Evolutionary conservation across 345 rosid species (phyloP), one percentile per base, ranked within the genome.

Genomic region (Geranium rotundifolium): DNA sequence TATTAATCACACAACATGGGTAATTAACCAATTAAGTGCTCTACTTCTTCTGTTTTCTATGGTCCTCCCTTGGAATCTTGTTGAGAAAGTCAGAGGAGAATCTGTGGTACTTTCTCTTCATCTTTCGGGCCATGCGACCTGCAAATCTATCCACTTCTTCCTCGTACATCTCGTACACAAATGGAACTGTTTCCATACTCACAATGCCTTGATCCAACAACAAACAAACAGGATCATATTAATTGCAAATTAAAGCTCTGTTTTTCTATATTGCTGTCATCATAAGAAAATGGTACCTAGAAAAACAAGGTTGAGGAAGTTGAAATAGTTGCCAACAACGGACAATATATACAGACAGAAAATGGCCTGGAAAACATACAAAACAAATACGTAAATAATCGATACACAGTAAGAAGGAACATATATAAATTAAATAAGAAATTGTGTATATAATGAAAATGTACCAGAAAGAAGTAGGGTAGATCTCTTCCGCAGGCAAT

Each of bases 41-140:
- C 37, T 31, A 31, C 69, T 86, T 86, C 78, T 82, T 91, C 18
- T 76, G 82, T 60, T 86, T 82, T 49, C 69, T 78, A 4, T 88
- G 73, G 6, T n/a, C n/a, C n/a, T 87, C 92, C 67, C 96, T 81
- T 29, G 99, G 97, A 18, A 93, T 93, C 75, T 86, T 88, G 73
- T 85, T 79, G n/a, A 93, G 82, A 74, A 89, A 79, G 23, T 19
- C 68, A 1, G 84, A 69, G 64, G 90, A 87, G 37, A 88, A 69
- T 50, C 76, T 76, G 55, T 63, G 66, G 69, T 71, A 82, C 27
- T 73, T 61, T 74, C 69, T 88, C 79, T 59, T 88, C 61, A 59
- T 41, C 69, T 76, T 66, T 54, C 79, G 62, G 15, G 54, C 62
- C 70, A 80, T 55, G 60, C 34, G 71, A 14, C 74, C 68, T 4